A percentile compares a stretch with the other conserved stretches of the same genome.
These are phyloP conservation scores for Phytopythium ostracodes DNA, from an alignment of 352 stramenopile genomes.

Conservation along the genomic window DNA sequence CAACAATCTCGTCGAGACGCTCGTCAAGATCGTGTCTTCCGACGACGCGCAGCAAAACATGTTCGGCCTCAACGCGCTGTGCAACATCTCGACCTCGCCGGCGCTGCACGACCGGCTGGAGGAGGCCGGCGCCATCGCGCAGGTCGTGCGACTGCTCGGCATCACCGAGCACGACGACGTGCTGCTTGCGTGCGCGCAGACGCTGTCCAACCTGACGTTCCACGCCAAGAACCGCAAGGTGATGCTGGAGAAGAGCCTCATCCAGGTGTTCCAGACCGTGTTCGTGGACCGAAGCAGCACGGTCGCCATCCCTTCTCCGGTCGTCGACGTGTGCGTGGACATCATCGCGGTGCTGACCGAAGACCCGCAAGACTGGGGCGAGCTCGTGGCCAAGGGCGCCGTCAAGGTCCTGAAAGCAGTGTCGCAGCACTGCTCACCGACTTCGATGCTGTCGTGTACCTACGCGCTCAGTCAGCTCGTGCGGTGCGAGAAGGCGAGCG, in stretches of 20 bases:
- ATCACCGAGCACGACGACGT: slow-evolving; percentile 40
- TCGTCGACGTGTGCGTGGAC: slow-evolving; percentile 62
- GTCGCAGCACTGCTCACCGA: slow-evolving; percentile 16
- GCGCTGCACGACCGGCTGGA: slow-evolving; percentile 70
- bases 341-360: slow-evolving; percentile 68
- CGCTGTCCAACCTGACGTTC: slow-evolving; percentile 67
- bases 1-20: slow-evolving; percentile 60
- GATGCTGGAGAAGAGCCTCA: slow-evolving; percentile 53
- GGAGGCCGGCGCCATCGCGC: slow-evolving; percentile 42
- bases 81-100: slow-evolving; percentile 65
- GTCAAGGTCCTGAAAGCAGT: slow-evolving; percentile 53
- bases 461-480: slow-evolving; percentile 70
- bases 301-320: slow-evolving; percentile 10
- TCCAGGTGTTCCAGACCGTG: slow-evolving; percentile 39
- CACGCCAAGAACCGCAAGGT: slow-evolving; percentile 50
- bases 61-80: slow-evolving; percentile 71
- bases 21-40: slow-evolving; percentile 50
- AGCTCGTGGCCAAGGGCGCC: slow-evolving; percentile 47
- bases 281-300: slow-evolving; percentile 24
- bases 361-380: slow-evolving; percentile 42
- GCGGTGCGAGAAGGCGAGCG: slow-evolving; percentile 34
- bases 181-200: slow-evolving; percentile 56
- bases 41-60: slow-evolving; percentile 59
- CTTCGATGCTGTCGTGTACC: slow-evolving; percentile 43
- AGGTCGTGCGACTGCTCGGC: slow-evolving; percentile 48